A percentile compares a stretch with the other conserved stretches of the same genome.
These are phyloP conservation scores for Alternaria longipes DNA, from an alignment of 2,329 filamentous ascomycete genomes.

Conservation along the genomic window DNA sequence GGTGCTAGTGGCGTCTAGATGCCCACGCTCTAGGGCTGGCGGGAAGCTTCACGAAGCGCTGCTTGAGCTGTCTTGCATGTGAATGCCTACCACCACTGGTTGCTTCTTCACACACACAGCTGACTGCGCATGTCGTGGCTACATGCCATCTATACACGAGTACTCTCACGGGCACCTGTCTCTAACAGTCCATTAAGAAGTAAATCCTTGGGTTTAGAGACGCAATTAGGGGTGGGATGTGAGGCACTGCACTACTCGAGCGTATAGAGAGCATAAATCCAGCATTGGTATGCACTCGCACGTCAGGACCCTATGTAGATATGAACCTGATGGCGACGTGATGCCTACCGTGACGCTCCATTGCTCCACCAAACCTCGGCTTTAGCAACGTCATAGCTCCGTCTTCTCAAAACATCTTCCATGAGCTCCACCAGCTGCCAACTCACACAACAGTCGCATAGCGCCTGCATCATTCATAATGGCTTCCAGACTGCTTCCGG, in stretches of 20 bases:
- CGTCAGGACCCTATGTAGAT: neutral
- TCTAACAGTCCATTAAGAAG: neutral
- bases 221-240: neutral
- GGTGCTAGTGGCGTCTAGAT: slow-evolving; percentile 24
- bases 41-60: slow-evolving; percentile 34
- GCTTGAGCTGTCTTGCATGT: slow-evolving; percentile 16
- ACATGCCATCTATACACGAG: neutral
- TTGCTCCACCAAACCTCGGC: slow-evolving; percentile 35
- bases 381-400: slow-evolving; percentile 42
- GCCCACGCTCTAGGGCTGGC: slow-evolving; percentile 17
- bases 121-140: slow-evolving; percentile 1
- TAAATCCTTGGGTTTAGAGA: neutral
- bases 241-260: neutral
- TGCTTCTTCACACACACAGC: neutral
- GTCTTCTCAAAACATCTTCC: slow-evolving; percentile 11
- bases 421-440: slow-evolving; percentile 17
- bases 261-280: neutral
- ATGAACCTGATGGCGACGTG: neutral
- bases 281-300: neutral
- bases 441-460: slow-evolving; percentile 10
- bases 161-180: neutral
- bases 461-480: slow-evolving; percentile 26
- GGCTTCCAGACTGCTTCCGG: slow-evolving; percentile 35
- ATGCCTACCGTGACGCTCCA: neutral
- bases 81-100: slow-evolving; percentile 9